phyloP scores from a whole-genome alignment of 495 filamentous ascomycete species.

The Parmelia sp. region DNA sequence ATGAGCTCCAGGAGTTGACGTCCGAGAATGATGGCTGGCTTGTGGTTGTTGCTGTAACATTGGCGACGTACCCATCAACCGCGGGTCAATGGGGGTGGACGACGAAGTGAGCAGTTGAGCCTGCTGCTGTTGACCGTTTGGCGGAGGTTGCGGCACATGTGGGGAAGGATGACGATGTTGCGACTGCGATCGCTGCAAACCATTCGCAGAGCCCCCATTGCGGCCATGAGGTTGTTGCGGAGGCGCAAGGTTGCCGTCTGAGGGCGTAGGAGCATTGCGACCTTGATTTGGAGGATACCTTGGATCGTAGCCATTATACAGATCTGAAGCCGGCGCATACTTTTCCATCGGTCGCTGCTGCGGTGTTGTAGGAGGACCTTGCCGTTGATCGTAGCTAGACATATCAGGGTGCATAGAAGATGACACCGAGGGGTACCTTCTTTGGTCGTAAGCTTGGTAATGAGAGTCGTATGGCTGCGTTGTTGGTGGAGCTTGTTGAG shows the following conservation, averaged over 20 bases:
- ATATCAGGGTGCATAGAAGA: conserved; percentile 12
- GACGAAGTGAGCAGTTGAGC: conserved; percentile 13
- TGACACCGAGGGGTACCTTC: conserved; percentile 15
- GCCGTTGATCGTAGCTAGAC: conserved; percentile 13
- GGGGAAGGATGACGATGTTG: conserved; percentile 21
- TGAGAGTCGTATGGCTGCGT: conserved; percentile 20
- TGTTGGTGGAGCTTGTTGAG: conserved; percentile 12
- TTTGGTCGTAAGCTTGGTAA: conserved; percentile 18
- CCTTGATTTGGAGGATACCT: conserved; percentile 14
- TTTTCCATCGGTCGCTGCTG: conserved; percentile 17
- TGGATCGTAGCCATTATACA: conserved; percentile 14
- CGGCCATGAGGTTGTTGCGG: conserved; percentile 8
- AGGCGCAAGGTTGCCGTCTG: conserved; percentile 9
- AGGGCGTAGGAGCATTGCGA: conserved; percentile 7
- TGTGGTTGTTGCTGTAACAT: conserved; percentile 15
- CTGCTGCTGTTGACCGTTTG: conserved; percentile 19
- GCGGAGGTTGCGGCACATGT: conserved; percentile 15
- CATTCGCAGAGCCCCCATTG: conserved; percentile 12
- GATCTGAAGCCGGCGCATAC: conserved; percentile 17
- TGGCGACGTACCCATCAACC: conserved; percentile 23
- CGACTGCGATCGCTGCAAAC: conserved; percentile 15
- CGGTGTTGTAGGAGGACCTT: conserved; percentile 6
- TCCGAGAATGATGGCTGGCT: conserved; percentile 5
- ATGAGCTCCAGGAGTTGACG: conserved; percentile 13
- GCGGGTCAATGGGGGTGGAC: conserved; percentile 28